Conservation (phyloP, 768 basidiomycete genomes). For the Asterophora parasitica region DNA sequence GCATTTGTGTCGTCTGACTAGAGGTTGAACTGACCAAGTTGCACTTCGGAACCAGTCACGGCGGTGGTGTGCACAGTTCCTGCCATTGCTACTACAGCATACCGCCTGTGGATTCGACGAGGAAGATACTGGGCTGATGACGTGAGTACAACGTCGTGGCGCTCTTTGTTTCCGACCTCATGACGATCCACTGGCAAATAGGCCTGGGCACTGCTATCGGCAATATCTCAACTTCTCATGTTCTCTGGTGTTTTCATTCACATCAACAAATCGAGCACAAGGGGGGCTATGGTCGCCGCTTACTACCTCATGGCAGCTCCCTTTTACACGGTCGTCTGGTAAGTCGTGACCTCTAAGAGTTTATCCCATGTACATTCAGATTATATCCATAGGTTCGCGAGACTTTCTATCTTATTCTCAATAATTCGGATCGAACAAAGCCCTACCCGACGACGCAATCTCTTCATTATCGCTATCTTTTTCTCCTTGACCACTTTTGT, state of each 20-base stretch:
- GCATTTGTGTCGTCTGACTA: background rate
- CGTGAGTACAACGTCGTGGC: constrained; percentile 15
- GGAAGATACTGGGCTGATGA: constrained; percentile 33
- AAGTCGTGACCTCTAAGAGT: background rate
- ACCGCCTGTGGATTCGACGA: constrained; percentile 28
- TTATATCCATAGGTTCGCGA: constrained; percentile 31
- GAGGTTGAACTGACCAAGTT: background rate
- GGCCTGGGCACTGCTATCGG: constrained; percentile 27
- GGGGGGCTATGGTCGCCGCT: constrained; percentile 16
- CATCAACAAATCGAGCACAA: constrained; percentile 17
- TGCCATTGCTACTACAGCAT: constrained; percentile 27
- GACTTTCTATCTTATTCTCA: constrained; percentile 51
- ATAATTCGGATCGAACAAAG: constrained; percentile 48
- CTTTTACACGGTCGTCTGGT: constrained; percentile 40
- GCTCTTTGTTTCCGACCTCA: background rate
- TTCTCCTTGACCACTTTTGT: constrained; percentile 28
- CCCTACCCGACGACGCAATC: constrained; percentile 17
- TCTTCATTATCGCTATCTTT: constrained; percentile 26
- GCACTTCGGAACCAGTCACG: constrained; percentile 19
- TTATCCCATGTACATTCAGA: background rate
- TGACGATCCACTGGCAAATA: constrained; percentile 6
- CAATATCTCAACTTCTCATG: constrained; percentile 23
- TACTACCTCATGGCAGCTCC: constrained; percentile 32
- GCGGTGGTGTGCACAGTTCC: constrained; percentile 28
- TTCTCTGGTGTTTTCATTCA: constrained; percentile 26